phyloP scores from a whole-genome alignment of 1,284 basidiomycete species.

The Cutaneotrichosporon sp. region DNA sequence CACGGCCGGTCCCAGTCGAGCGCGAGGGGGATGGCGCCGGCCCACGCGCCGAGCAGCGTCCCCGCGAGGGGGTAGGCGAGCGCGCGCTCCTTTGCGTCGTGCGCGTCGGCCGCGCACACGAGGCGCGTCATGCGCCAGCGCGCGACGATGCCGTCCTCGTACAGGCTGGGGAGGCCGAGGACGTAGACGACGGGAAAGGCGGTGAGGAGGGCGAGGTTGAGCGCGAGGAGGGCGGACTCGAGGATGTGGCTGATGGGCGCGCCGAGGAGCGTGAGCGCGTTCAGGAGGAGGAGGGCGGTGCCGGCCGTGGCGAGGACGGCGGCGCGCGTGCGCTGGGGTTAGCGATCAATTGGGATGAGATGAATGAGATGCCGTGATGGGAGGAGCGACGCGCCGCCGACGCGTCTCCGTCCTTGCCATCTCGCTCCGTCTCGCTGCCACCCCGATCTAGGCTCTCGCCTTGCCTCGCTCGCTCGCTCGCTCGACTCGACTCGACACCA shows the following conservation, averaged over 20 bases:
- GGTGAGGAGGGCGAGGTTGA: conserved; percentile 68
- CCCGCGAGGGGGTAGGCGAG: conserved; percentile 77
- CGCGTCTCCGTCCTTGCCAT: too few relatives aligned
- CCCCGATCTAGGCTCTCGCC: too few relatives aligned
- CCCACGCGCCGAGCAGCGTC: conserved; percentile 72
- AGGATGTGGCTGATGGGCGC: conserved; percentile 67
- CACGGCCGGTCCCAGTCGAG: conserved; percentile 95
- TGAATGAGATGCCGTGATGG: too few relatives aligned
- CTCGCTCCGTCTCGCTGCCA: too few relatives aligned
- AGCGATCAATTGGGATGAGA: too few relatives aligned
- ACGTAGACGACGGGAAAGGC: conserved; percentile 69
- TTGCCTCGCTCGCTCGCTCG: not conserved
- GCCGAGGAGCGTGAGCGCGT: conserved; percentile 67
- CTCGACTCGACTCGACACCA: too few relatives aligned
- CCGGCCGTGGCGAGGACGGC: conserved; percentile 62
- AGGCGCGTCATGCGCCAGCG: conserved; percentile 66
- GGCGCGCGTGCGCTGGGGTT: conserved; percentile 51
- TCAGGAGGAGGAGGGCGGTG: conserved; percentile 58
- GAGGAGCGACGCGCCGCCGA: too few relatives aligned
- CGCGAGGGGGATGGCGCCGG: conserved; percentile 75
- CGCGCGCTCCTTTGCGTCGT: conserved; percentile 69
- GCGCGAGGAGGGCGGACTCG: conserved; percentile 66
- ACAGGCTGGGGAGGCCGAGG: conserved; percentile 64
- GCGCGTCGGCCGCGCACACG: conserved; percentile 72
- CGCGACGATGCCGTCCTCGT: conserved; percentile 39